phyloP scores from a whole-genome alignment of 2,329 filamentous ascomycete genomes.

The Lanzia echinophila region DNA sequence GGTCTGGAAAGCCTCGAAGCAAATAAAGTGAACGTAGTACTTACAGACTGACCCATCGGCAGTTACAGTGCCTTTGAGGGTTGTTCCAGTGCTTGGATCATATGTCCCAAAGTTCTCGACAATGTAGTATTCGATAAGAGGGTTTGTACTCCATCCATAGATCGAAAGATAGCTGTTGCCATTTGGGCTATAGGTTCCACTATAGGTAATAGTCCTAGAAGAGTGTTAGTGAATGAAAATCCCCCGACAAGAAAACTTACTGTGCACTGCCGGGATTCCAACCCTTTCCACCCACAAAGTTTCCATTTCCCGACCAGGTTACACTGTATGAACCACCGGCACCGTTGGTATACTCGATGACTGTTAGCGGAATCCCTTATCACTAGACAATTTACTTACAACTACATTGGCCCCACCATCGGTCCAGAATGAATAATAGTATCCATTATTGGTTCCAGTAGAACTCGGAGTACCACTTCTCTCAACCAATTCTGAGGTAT shows the following conservation, averaged over 20 bases:
- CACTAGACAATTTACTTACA: neutral
- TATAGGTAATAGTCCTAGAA: slow-evolving; percentile 35
- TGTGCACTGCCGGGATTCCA: slow-evolving; percentile 37
- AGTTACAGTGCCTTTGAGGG: slow-evolving; percentile 43
- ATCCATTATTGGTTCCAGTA: slow-evolving; percentile 6
- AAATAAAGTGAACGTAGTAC: neutral
- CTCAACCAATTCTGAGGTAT: neutral
- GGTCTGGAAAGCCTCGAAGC: neutral
- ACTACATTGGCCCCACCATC: slow-evolving; percentile 43
- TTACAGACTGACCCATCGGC: slow-evolving; percentile 46
- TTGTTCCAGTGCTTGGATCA: slow-evolving; percentile 42
- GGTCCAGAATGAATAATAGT: slow-evolving; percentile 55
- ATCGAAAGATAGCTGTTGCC: slow-evolving; percentile 47
- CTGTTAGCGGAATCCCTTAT: neutral
- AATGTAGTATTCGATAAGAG: slow-evolving; percentile 41
- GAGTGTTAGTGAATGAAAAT: neutral
- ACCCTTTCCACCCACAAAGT: slow-evolving; percentile 45
- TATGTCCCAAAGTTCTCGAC: slow-evolving; percentile 47
- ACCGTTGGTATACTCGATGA: slow-evolving; percentile 44
- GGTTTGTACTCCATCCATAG: slow-evolving; percentile 47
- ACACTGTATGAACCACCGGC: slow-evolving; percentile 44
- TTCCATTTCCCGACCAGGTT: slow-evolving; percentile 40
- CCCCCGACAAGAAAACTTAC: slow-evolving; percentile 9
- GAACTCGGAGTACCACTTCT: neutral
- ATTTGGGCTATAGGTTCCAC: slow-evolving; percentile 34